Evolutionary conservation across 164 flowering plant genomes (phyloP).

Genomic region (Magnolia changhungtana): DNA sequence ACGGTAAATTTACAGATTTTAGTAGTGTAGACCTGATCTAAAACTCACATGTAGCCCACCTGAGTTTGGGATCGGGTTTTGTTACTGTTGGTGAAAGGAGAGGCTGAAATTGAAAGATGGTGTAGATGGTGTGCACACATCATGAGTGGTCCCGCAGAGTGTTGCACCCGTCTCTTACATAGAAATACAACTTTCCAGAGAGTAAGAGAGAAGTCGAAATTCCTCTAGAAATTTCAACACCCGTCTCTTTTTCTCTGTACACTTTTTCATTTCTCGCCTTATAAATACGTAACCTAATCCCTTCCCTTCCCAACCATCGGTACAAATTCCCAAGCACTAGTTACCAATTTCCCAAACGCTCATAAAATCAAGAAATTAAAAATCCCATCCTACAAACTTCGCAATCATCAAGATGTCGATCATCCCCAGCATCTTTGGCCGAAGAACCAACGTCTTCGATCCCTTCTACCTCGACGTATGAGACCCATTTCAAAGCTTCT

Average conservation of each 20-base stretch:
- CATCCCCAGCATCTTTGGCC: conserved; percentile 12
- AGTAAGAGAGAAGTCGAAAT: too few relatives aligned
- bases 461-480: conserved; percentile 17
- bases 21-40: too few relatives aligned
- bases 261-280: neutral
- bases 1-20: too few relatives aligned
- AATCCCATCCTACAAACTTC: neutral
- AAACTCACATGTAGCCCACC: too few relatives aligned
- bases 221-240: neutral
- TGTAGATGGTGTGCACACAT: too few relatives aligned
- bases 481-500: conserved; percentile 10
- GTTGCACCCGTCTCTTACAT: too few relatives aligned
- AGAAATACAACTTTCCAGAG: too few relatives aligned
- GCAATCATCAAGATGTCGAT: conserved; percentile 1
- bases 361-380: too few relatives aligned
- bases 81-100: too few relatives aligned
- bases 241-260: neutral
- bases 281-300: neutral
- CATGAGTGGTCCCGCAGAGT: too few relatives aligned
- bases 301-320: neutral
- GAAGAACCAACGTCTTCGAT: conserved; percentile 10
- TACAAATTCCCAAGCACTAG: neutral
- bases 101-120: too few relatives aligned
- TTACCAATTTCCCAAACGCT: neutral
- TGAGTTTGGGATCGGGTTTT: too few relatives aligned